Percentiles rank a stretch among this genome's conserved stretches.
These are phyloP conservation scores for Cryptococcus floricola DNA, from an alignment of 1,284 basidiomycete genomes.

Conservation along the genomic window DNA sequence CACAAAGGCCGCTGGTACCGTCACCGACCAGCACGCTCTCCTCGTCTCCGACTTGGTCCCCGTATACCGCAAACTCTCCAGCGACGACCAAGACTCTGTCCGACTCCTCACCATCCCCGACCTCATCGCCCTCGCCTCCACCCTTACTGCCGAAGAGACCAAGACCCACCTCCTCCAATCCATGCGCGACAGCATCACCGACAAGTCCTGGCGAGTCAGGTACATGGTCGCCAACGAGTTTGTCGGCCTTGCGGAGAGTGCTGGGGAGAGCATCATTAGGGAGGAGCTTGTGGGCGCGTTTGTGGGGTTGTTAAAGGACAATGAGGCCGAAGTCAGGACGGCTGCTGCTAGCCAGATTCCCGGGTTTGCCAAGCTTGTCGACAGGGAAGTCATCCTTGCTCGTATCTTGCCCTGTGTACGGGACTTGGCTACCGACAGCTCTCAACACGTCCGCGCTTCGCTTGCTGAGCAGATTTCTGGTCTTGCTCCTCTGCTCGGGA, in stretches of 20 bases:
- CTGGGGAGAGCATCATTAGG: constrained; percentile 84
- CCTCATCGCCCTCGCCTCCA: constrained; percentile 85
- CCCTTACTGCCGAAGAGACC: constrained; percentile 77
- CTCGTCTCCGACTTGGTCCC: constrained; percentile 83
- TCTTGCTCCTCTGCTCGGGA: constrained; percentile 91
- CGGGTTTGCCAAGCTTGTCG: constrained; percentile 91
- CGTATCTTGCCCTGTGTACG: constrained; percentile 95
- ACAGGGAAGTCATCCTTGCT: constrained; percentile 89
- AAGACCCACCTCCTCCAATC: constrained; percentile 86
- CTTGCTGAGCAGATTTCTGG: constrained; percentile 96
- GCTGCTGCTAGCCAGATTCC: constrained; percentile 95
- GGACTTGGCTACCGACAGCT: constrained; percentile 87
- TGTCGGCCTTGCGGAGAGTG: constrained; percentile 85
- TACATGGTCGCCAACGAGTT: constrained; percentile 99
- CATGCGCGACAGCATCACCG: constrained; percentile 79
- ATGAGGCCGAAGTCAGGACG: constrained; percentile 97
- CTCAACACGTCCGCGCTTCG: constrained; percentile 95
- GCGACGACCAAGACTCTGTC: constrained; percentile 98
- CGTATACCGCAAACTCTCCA: constrained; percentile 89
- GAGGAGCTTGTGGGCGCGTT: constrained; percentile 93
- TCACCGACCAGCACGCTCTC: constrained; percentile 65
- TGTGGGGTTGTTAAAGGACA: constrained; percentile 92
- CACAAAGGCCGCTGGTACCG: constrained; percentile 57
- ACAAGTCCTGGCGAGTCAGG: constrained; percentile 98
- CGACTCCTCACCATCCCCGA: constrained; percentile 93